Conservation (phyloP, 2,329 filamentous ascomycete species). For the Pestalotiopsis sp. region DNA sequence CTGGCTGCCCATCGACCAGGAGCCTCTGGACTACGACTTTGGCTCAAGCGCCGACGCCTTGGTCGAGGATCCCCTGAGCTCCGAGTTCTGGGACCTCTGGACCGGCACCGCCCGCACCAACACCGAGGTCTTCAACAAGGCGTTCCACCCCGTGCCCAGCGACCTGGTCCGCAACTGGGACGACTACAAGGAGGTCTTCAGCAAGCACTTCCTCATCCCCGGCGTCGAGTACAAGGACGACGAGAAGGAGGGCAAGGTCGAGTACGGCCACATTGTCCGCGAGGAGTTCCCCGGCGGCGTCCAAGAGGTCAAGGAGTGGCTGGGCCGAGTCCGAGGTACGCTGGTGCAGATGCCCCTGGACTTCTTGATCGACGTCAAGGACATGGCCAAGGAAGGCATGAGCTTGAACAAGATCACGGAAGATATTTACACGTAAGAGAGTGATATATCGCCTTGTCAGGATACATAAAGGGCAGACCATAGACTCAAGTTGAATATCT, state of each 20-base stretch:
- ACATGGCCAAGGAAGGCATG: constrained; percentile 83
- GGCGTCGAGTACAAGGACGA: constrained; percentile 44
- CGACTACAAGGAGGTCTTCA: constrained; percentile 74
- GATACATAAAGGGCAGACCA: not conserved
- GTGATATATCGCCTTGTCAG: not conserved
- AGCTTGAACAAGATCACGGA: constrained; percentile 73
- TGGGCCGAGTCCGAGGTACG: constrained; percentile 68
- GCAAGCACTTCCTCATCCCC: constrained; percentile 64
- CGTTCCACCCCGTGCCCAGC: constrained; percentile 80
- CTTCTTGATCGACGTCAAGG: constrained; percentile 78
- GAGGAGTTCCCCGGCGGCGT: constrained; percentile 77
- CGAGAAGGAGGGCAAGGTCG: constrained; percentile 56
- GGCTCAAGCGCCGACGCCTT: constrained; percentile 67
- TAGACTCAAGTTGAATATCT: not conserved
- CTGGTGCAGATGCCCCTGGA: constrained; percentile 89
- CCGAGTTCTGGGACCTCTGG: constrained; percentile 74
- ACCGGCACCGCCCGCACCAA: constrained; percentile 72
- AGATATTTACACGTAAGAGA: constrained; percentile 66
- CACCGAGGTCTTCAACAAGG: constrained; percentile 77
- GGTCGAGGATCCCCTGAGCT: constrained; percentile 74
- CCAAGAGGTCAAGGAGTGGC: constrained; percentile 71
- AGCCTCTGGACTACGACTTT: constrained; percentile 75
- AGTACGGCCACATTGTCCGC: constrained; percentile 85
- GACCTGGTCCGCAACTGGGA: constrained; percentile 72
- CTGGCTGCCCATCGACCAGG: constrained; percentile 73